phyloP scores from a whole-genome alignment of 1,284 basidiomycete genomes.

The Cryptococcus amylolentus region DNA sequence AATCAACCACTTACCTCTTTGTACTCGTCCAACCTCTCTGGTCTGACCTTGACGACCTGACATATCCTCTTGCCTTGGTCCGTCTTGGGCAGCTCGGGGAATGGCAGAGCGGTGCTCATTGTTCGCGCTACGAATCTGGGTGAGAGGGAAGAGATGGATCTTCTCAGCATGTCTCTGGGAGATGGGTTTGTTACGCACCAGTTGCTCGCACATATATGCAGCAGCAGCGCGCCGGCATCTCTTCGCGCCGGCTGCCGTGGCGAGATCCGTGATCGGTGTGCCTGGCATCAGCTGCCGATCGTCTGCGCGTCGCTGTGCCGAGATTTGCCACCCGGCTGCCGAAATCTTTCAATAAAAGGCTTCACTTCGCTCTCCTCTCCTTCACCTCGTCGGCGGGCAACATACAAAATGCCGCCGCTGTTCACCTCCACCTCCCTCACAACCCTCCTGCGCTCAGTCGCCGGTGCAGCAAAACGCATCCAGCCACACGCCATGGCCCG shows the following conservation, averaged over 20 bases:
- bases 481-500: slow-evolving; percentile 2
- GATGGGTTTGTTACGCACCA: too few species aligned
- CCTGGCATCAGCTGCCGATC: neutral
- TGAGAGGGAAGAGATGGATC: neutral
- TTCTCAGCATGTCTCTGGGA: too few species aligned
- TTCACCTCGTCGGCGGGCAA: neutral
- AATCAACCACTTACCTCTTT: slow-evolving; percentile 48
- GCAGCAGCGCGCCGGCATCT: neutral
- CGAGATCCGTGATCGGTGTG: too few species aligned
- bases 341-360: neutral
- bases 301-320: neutral
- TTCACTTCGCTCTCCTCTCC: neutral
- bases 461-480: neutral
- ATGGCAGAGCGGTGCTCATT: slow-evolving; percentile 11
- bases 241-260: neutral
- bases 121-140: neutral
- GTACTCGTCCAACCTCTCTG: slow-evolving; percentile 63
- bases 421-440: slow-evolving; percentile 25
- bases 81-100: slow-evolving; percentile 40
- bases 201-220: too few species aligned
- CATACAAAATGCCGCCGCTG: slow-evolving; percentile 24
- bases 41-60: slow-evolving; percentile 72
- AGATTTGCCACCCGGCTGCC: neutral
- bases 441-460: slow-evolving; percentile 16
- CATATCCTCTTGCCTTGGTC: slow-evolving; percentile 61